phyloP scores from a whole-genome alignment of 192 early-diverging fungal genomes.

The Dissophora globulifera region DNA sequence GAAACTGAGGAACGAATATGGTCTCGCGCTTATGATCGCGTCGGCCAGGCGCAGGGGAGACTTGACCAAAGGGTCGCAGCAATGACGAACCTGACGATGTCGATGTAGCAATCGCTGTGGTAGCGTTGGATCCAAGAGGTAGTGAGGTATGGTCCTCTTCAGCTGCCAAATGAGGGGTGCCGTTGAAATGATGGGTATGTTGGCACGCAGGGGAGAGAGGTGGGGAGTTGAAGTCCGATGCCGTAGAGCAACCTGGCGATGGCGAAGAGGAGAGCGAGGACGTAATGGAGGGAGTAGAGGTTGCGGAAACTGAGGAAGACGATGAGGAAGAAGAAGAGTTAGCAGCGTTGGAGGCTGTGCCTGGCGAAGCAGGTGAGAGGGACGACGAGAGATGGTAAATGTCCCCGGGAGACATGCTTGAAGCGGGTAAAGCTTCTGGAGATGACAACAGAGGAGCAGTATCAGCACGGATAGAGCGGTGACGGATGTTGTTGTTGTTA shows the following conservation, averaged over 20 bases:
- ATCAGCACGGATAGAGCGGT: background rate
- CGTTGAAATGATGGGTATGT: slow-evolving; percentile 1
- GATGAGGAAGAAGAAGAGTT: slow-evolving; percentile 1
- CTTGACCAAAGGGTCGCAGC: too few species aligned
- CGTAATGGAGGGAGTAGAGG: slow-evolving; percentile 11
- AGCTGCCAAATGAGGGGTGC: background rate
- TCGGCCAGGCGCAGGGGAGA: background rate
- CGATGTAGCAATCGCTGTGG: background rate
- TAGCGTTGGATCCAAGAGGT: background rate
- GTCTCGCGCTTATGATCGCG: background rate
- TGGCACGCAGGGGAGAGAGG: background rate
- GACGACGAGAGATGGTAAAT: slow-evolving; percentile 5
- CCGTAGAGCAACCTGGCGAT: background rate
- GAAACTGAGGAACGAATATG: slow-evolving; percentile 10
- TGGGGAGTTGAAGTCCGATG: background rate
- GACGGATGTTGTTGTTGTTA: slow-evolving; percentile 7
- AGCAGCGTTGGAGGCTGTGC: slow-evolving; percentile 5
- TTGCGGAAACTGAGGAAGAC: too few species aligned
- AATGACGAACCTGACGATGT: too few species aligned
- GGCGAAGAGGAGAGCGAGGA: slow-evolving; percentile 13
- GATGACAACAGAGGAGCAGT: slow-evolving; percentile 4
- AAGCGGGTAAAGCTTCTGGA: background rate
- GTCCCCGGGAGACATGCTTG: slow-evolving; percentile 30
- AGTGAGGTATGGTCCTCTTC: background rate
- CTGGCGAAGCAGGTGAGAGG: slow-evolving; percentile 12